A percentile compares a stretch with the other conserved stretches of the same genome.
Conservation (phyloP, 1,284 basidiomycete species). For the Cryptococcus deneoformans region DNA sequence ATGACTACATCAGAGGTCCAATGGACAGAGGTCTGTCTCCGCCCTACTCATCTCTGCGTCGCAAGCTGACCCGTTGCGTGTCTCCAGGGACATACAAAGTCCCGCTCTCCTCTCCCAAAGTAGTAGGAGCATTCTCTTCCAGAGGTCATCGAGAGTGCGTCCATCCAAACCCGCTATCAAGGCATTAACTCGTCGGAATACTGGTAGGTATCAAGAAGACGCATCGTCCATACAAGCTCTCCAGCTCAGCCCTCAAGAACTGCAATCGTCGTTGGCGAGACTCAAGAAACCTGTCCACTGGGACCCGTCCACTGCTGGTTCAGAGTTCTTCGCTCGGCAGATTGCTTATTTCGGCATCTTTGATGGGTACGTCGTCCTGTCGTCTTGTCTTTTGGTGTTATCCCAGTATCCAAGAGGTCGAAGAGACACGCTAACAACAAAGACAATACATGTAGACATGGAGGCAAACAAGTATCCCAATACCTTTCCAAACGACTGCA, state of each 20-base stretch:
- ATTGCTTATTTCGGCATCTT: constrained; percentile 82
- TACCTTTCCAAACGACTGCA: constrained; percentile 78
- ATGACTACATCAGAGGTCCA: constrained; percentile 40
- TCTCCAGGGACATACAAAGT: constrained; percentile 41
- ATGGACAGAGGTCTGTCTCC: constrained; percentile 22
- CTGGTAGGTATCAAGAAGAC: constrained; percentile 72
- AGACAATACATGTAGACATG: constrained; percentile 57
- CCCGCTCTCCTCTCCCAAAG: constrained; percentile 38
- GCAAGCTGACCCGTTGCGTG: no score
- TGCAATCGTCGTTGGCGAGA: constrained; percentile 63
- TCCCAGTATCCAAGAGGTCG: background rate
- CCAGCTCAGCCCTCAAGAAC: constrained; percentile 67
- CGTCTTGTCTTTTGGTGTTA: background rate
- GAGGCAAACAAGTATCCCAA: constrained; percentile 69
- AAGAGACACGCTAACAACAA: constrained; percentile 5
- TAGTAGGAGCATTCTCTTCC: constrained; percentile 71
- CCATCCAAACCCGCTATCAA: background rate
- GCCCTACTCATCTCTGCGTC: background rate
- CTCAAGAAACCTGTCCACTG: constrained; percentile 61
- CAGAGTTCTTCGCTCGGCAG: constrained; percentile 65
- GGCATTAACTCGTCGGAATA: background rate
- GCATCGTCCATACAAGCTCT: constrained; percentile 72
- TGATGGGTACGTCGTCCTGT: constrained; percentile 63
- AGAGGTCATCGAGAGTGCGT: constrained; percentile 68
- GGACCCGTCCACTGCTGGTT: constrained; percentile 55